phyloP scores from a whole-genome alignment of 345 rosid species.

The Eucalyptus camaldulensis region DNA sequence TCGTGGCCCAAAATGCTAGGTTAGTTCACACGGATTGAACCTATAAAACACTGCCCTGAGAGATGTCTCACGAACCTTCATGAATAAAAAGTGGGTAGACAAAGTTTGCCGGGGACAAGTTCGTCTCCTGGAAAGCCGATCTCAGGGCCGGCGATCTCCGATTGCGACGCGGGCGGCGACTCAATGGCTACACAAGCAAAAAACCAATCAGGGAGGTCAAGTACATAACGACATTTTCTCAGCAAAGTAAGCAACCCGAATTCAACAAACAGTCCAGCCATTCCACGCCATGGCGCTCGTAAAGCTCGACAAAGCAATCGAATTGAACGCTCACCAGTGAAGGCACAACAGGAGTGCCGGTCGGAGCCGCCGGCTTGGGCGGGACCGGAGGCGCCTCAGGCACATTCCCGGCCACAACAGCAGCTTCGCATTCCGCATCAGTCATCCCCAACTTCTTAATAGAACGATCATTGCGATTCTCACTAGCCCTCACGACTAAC shows the following conservation, averaged over 20 bases:
- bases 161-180: slow-evolving; percentile 78
- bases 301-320: not conserved
- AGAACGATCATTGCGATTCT: slow-evolving; percentile 17
- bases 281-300: not conserved
- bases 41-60: not conserved
- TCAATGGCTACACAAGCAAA: slow-evolving; percentile 36
- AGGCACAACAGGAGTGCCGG: slow-evolving; percentile 66
- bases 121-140: slow-evolving; percentile 84
- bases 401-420: slow-evolving; percentile 66
- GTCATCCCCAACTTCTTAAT: slow-evolving; percentile 38
- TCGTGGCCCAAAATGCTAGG: not conserved
- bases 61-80: slow-evolving; percentile 51
- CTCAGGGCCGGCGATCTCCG: slow-evolving; percentile 55
- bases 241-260: not conserved
- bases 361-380: slow-evolving; percentile 65
- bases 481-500: slow-evolving; percentile 22
- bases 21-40: not conserved
- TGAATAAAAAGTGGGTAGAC: slow-evolving; percentile 92
- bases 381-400: slow-evolving; percentile 84
- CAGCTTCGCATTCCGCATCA: slow-evolving; percentile 86
- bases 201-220: not conserved
- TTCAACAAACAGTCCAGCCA: not conserved
- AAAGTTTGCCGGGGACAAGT: slow-evolving; percentile 72
- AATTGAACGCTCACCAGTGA: slow-evolving; percentile 34
- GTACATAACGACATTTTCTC: not conserved